These are phyloP conservation scores for Umbelopsis sp. DNA, from an alignment of 371 early-diverging fungal genomes.

Conservation along the genomic window DNA sequence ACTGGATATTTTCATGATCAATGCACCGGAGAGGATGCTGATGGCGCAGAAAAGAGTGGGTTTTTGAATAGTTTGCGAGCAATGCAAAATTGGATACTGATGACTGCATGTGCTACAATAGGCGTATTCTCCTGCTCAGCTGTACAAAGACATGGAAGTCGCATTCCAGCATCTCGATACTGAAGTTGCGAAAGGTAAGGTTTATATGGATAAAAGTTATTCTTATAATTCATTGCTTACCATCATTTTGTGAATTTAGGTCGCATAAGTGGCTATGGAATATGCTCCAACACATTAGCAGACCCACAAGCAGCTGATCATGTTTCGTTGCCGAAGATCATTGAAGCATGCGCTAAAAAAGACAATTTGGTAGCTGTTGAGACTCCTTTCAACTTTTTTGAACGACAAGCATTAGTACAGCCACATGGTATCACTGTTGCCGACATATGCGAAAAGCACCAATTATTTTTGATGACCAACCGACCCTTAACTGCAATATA, in stretches of 20 bases:
- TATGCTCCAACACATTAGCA: slow-evolving; percentile 73
- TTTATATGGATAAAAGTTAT: no score
- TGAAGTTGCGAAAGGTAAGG: slow-evolving; percentile 56
- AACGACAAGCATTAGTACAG: slow-evolving; percentile 57
- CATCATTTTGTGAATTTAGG: slow-evolving; percentile 27
- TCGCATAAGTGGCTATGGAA: slow-evolving; percentile 71
- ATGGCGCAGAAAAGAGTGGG: slow-evolving; percentile 54
- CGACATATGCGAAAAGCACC: slow-evolving; percentile 42
- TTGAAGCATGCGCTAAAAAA: slow-evolving; percentile 38
- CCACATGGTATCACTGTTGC: slow-evolving; percentile 48
- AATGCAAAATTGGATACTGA: not conserved
- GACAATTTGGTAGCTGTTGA: slow-evolving; percentile 67
- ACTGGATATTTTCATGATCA: slow-evolving; percentile 78
- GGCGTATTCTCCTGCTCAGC: slow-evolving; percentile 40
- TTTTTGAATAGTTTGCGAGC: not conserved
- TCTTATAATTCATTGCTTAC: not conserved
- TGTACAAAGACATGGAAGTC: slow-evolving; percentile 62
- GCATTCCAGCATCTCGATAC: slow-evolving; percentile 67
- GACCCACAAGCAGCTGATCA: slow-evolving; percentile 64
- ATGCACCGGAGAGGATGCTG: slow-evolving; percentile 80
- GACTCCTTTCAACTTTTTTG: slow-evolving; percentile 80
- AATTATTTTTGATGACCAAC: slow-evolving; percentile 70
- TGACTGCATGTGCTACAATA: slow-evolving; percentile 17
- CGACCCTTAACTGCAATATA: slow-evolving; percentile 77
- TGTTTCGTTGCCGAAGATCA: slow-evolving; percentile 48